Evolutionary conservation across 129 eudicot species (phyloP), one percentile per base, ranked within the genome.

Genomic region (Mikania micrantha): DNA sequence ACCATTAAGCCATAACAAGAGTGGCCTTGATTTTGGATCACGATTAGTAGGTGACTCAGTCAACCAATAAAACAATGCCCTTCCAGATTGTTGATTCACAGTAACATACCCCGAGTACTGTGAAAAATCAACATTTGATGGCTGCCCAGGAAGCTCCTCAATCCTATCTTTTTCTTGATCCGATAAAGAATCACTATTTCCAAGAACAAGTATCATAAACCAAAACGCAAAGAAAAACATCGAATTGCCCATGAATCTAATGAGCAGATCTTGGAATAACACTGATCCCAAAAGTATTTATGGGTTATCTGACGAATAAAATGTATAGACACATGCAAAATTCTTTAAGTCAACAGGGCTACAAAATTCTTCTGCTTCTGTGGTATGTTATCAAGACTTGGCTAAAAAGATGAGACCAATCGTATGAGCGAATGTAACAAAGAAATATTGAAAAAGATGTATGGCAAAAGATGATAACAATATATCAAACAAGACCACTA

Each of bases 1-100:
- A 47, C 99, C 99, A 90, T 94, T 94, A 24, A 94, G 97, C 99
- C 99, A 94, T 72, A 94, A 81, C 31, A 94, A 80, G 3, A 94
- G 87, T 60, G 99, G 99, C 73, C 92, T 94, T 27, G 87, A 69
- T 56, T 78, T 71, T 12, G 97, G 93, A 22, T 60, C 66, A 39
- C 95, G 78, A 56, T 62, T 76, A 21, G 74, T 62, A 4, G 97
- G 90, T 66, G 99, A 71, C 84, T 94, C 99, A 47, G 86, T 83
- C 64, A 89, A 74, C 99, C 99, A 94, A 64, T 94, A 94, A 78
- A 94, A 94, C 61, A 94, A 61, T 61, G 99, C 88, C 71, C 92
- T 85, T 49, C 99, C 99, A 65, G 95, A 88, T 54, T 72, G 12
- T 71, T 83, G 71, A 69, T 90, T 87, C 52, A 87, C 95, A 71